Evolutionary conservation across 2,329 filamentous ascomycete genomes (phyloP).

Genomic region (Tolypocladium pustulatum): DNA sequence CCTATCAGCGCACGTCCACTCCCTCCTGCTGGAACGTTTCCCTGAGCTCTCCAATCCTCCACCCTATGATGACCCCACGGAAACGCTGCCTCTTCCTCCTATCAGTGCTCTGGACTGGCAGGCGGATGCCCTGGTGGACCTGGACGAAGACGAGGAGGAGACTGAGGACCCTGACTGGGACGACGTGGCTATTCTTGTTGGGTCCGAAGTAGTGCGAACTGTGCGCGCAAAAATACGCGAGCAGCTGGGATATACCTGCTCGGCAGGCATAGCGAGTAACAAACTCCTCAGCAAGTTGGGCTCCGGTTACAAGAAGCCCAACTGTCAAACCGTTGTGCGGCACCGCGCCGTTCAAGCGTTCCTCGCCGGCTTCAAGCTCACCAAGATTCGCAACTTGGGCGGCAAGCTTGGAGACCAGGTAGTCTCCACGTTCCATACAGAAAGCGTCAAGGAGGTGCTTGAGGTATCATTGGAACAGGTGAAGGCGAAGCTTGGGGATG

Average conservation of each 20-base stretch:
- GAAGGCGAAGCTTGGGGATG: constrained; percentile 68
- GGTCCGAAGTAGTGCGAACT: constrained; percentile 75
- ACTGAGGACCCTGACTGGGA: constrained; percentile 89
- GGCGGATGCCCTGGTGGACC: constrained; percentile 69
- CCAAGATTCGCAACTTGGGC: constrained; percentile 89
- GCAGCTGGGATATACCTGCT: constrained; percentile 78
- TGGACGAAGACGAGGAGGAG: constrained; percentile 61
- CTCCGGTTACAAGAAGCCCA: constrained; percentile 85
- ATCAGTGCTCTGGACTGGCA: constrained; percentile 70
- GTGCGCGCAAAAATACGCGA: constrained; percentile 61
- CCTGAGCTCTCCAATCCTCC: constrained; percentile 55
- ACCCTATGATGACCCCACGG: constrained; percentile 63
- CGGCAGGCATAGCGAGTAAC: constrained; percentile 78
- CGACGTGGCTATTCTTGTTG: constrained; percentile 77
- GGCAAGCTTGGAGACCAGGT: constrained; percentile 89
- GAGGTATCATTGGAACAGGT: constrained; percentile 63
- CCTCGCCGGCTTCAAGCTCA: constrained; percentile 77
- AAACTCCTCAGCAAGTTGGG: constrained; percentile 95
- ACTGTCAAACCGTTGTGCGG: constrained; percentile 87
- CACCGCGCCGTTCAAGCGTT: constrained; percentile 75
- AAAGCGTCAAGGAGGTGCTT: constrained; percentile 66
- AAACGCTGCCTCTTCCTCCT: constrained; percentile 60
- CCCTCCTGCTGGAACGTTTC: constrained; percentile 63
- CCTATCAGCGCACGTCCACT: constrained; percentile 74
- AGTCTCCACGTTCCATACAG: constrained; percentile 69